Conservation (phyloP, 305 asterid species). For the Fraxinus angustifolia region DNA sequence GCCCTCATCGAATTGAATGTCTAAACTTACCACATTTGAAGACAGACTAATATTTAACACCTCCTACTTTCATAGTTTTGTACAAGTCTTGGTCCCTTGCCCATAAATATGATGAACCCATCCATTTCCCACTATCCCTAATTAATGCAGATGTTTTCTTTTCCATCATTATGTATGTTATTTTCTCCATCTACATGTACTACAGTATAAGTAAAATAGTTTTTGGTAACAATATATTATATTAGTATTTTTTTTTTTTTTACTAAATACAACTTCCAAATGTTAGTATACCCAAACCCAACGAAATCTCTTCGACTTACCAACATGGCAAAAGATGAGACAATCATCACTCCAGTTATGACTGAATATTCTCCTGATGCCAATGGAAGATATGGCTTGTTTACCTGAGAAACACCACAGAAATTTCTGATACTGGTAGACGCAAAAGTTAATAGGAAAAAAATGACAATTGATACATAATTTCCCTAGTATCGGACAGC, state of each 20-base stretch:
- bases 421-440: conserved; percentile 11
- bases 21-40: background rate
- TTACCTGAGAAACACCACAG: conserved; percentile 52
- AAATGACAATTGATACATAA: background rate
- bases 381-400: conserved; percentile 96
- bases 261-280: background rate
- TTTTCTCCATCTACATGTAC: background rate
- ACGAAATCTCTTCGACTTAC: conserved; percentile 35
- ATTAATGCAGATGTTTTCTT: background rate
- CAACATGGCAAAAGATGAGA: conserved; percentile 74
- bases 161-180: background rate
- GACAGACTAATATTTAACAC: background rate
- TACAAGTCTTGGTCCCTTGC: background rate
- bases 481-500: background rate
- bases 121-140: background rate
- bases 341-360: conserved; percentile 59
- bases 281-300: background rate
- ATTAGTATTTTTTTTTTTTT: background rate
- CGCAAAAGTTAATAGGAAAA: background rate
- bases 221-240: background rate
- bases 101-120: background rate
- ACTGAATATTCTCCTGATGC: conserved; percentile 97
- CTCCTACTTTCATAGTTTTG: background rate
- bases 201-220: background rate
- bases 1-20: background rate